phyloP scores from a whole-genome alignment of 106 monocot species.

The Narthecium ossifragum region DNA sequence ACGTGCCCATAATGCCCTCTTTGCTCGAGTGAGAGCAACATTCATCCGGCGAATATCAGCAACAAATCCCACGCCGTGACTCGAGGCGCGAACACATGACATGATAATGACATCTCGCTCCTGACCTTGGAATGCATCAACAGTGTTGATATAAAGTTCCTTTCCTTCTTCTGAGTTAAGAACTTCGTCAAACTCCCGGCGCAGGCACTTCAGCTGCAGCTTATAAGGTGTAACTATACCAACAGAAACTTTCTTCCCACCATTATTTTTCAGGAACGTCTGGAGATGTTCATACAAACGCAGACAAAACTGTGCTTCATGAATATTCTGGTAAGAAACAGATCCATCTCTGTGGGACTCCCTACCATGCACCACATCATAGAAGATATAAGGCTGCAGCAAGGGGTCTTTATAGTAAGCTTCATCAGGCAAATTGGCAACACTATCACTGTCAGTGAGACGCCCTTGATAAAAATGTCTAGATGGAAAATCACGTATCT shows the following conservation, averaged over 20 bases:
- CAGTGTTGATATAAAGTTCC: constrained; percentile 92
- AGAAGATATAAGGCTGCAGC: constrained; percentile 81
- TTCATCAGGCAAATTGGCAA: constrained; percentile 55
- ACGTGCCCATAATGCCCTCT: constrained; percentile 71
- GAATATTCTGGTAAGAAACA: constrained; percentile 87
- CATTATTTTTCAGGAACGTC: constrained; percentile 48
- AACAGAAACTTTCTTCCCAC: constrained; percentile 66
- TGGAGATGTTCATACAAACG: constrained; percentile 76
- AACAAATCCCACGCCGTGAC: constrained; percentile 95
- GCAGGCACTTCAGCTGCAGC: constrained; percentile 87
- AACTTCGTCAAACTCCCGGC: constrained; percentile 83
- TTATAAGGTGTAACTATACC: constrained; percentile 99
- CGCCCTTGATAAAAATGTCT: constrained; percentile 87
- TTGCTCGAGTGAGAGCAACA: constrained; percentile 86
- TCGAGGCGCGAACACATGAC: constrained; percentile 96
- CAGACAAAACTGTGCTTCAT: constrained; percentile 77
- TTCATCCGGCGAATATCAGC: constrained; percentile 97
- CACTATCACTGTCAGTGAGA: constrained; percentile 83
- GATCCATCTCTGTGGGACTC: constrained; percentile 85
- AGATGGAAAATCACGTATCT: constrained; percentile 95
- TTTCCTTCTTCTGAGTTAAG: constrained; percentile 86
- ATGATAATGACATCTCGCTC: constrained; percentile 97
- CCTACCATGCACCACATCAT: constrained; percentile 80
- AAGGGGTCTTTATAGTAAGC: constrained; percentile 64
- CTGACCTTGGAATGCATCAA: constrained; percentile 98